Base-by-base conservation (phyloP, 2,329 filamentous ascomycete genomes). In the Alternaria angustiovoidea region DNA sequence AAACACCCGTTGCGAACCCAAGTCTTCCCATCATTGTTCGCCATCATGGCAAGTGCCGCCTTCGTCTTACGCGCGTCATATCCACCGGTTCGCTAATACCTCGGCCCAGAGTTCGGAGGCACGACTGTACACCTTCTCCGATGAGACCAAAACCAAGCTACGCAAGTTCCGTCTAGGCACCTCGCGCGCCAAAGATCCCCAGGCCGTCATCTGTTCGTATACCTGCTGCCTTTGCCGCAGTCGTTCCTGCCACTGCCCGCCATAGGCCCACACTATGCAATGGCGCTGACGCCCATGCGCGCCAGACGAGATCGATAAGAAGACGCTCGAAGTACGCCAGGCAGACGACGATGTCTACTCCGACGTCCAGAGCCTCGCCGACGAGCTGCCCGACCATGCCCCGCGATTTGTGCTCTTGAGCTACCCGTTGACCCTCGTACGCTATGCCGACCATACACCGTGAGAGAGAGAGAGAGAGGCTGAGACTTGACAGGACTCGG, bases 131-230 rank as follows among this genome's bases (percentile, higher is more conserved):
- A 92, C 91, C 61, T 96, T 98, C 87, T 96, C 93, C 32, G 87
- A 89, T 66, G 92, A 95, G 81, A 97, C 93, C 46, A 95, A 91
- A 81, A 89, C 93, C 67, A 90, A 94, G 75, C 87, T 99, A 67
- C 91, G 92, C 79, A 98, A 97, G 81, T 99, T 99, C 83, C 91
- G 95, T 51, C 86, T 99, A 28, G 88, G 90, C 26, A 98, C 95
- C 2, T 97, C 94, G 34, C 86, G 95, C 67, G 89, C 93, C 53
- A 94, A 90, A 76, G 89, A 90, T 47, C 91, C 94, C 0, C 93
- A 97, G 82, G 95, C 94, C 62, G 89, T 96, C 64, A 96, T 99
- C 70, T 98, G 95, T 98, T 91, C 81, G 89, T 49, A 49, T 49
- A 12, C 46, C 46, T 49, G 36, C 46, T 36, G 28, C 61, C 26